Percentiles rank a stretch among this genome's conserved stretches.
Conservation (phyloP, 2,329 filamentous ascomycete species). For the Pestalotiopsis sp. region DNA sequence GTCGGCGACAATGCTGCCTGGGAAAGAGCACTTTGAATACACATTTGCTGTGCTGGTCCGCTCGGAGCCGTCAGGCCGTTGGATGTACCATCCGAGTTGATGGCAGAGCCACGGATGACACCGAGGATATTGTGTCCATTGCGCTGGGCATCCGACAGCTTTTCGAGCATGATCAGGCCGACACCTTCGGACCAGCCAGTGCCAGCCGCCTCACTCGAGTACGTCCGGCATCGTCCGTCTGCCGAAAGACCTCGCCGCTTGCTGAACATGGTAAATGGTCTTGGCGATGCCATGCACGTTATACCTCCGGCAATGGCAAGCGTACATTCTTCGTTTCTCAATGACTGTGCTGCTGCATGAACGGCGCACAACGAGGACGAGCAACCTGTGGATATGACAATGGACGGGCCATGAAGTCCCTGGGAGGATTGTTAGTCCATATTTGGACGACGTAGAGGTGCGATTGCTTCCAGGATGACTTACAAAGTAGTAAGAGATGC, state of each 20-base stretch:
- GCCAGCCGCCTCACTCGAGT: slow-evolving; percentile 39
- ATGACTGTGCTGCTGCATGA: slow-evolving; percentile 19
- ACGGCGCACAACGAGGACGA: slow-evolving; percentile 19
- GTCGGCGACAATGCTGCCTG: slow-evolving; percentile 12
- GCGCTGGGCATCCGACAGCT: slow-evolving; percentile 38
- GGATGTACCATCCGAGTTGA: slow-evolving; percentile 37
- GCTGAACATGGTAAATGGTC: slow-evolving; percentile 15
- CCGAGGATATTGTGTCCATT: slow-evolving; percentile 37
- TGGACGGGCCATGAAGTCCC: slow-evolving; percentile 7
- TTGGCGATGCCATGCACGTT: slow-evolving; percentile 16
- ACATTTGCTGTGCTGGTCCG: slow-evolving; percentile 14
- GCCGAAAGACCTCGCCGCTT: slow-evolving; percentile 19
- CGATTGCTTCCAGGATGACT: not conserved
- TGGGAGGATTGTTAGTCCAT: not conserved
- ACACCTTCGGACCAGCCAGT: slow-evolving; percentile 45
- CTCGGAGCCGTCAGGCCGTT: slow-evolving; percentile 20
- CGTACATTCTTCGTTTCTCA: slow-evolving; percentile 19
- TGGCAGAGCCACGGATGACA: slow-evolving; percentile 30
- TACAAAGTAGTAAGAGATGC: slow-evolving; percentile 10
- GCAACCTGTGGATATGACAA: slow-evolving; percentile 16
- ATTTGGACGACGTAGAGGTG: too few species aligned
- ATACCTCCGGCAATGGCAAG: slow-evolving; percentile 20
- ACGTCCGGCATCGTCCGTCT: slow-evolving; percentile 25
- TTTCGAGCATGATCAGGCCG: slow-evolving; percentile 40
- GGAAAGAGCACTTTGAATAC: slow-evolving; percentile 17